Percentiles rank a stretch among this genome's conserved stretches.
These are phyloP conservation scores for Wallemia hederae DNA, from an alignment of 1,284 basidiomycete genomes.

Conservation along the genomic window DNA sequence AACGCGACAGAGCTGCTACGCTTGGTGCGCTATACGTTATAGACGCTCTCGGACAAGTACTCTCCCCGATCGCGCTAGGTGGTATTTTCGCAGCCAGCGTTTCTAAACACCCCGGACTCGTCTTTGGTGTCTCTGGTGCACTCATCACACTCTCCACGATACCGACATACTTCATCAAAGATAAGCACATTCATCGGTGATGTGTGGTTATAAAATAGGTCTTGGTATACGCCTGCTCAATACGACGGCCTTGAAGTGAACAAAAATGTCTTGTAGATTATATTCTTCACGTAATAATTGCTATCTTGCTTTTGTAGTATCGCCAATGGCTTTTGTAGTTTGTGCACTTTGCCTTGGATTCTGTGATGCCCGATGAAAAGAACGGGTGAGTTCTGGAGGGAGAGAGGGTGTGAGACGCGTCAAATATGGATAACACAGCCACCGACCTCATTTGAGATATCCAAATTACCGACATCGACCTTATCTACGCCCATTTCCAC, in stretches of 20 bases:
- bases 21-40: neutral
- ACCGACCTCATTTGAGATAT: neutral
- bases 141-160: neutral
- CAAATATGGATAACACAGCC: neutral
- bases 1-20: neutral
- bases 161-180: neutral
- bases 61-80: neutral
- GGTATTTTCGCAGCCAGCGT: neutral
- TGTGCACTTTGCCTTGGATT: neutral
- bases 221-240: neutral
- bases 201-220: too few relatives aligned
- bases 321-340: neutral
- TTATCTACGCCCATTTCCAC: neutral
- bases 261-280: neutral
- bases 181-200: neutral
- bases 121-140: neutral
- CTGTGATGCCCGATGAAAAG: neutral
- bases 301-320: neutral
- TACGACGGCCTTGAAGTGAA: neutral
- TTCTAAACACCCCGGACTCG: neutral
- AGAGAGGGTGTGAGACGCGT: neutral
- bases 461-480: neutral
- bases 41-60: neutral
- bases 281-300: neutral
- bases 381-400: neutral